phyloP scores from a whole-genome alignment of 2,329 filamentous ascomycete species.

The Colletotrichum incanum region DNA sequence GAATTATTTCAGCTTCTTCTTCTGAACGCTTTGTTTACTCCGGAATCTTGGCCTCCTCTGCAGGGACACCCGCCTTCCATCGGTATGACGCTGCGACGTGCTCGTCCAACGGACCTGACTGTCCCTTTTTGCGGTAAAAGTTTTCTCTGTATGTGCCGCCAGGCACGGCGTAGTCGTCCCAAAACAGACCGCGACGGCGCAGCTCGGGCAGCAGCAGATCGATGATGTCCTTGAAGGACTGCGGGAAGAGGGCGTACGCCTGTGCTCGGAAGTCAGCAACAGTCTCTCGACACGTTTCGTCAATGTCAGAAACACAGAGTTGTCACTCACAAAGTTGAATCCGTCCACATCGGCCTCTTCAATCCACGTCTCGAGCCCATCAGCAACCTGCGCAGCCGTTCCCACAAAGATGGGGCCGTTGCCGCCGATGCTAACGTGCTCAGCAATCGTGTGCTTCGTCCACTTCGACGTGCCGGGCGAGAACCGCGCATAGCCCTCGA shows the following conservation, averaged over 20 bases:
- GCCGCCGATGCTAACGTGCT: conserved; percentile 78
- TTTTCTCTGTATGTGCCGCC: conserved; percentile 75
- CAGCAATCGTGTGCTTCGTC: conserved; percentile 80
- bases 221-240: conserved; percentile 78
- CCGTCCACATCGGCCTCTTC: conserved; percentile 80
- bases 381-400: conserved; percentile 75
- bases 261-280: conserved; percentile 44
- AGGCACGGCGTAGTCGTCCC: conserved; percentile 67
- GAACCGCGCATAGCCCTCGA: conserved; percentile 70
- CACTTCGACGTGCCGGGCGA: conserved; percentile 75
- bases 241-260: conserved; percentile 78
- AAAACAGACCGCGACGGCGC: conserved; percentile 71
- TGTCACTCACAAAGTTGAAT: conserved; percentile 76
- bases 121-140: conserved; percentile 66
- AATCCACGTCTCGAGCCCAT: conserved; percentile 78
- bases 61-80: conserved; percentile 54
- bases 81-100: conserved; percentile 68
- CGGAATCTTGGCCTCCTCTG: conserved; percentile 50
- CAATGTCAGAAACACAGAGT: no score
- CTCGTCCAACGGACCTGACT: conserved; percentile 64
- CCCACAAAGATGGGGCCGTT: conserved; percentile 77
- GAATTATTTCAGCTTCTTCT: neutral
- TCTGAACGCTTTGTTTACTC: neutral
- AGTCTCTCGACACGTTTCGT: neutral
- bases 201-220: conserved; percentile 78